Conservation (phyloP, 352 stramenopile species). For the Achlya hypogyna region DNA sequence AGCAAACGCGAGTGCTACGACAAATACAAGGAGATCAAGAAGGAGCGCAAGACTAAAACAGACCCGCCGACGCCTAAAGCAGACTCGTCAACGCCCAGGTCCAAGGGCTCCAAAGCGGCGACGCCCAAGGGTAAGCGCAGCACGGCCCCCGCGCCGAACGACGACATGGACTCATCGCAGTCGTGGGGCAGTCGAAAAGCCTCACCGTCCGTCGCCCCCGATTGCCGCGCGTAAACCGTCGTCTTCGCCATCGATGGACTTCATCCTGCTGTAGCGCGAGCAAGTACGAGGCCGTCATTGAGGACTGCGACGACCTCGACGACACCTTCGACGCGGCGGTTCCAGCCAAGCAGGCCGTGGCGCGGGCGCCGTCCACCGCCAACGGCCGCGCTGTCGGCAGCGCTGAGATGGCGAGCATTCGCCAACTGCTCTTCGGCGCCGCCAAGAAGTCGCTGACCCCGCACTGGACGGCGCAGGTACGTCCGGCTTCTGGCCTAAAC, state of each 20-base stretch:
- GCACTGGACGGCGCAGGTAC: conserved; percentile 63
- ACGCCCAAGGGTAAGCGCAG: neutral
- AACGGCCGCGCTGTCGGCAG: conserved; percentile 23
- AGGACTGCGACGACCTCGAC: conserved; percentile 46
- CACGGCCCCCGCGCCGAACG: neutral
- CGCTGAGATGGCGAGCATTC: conserved; percentile 41
- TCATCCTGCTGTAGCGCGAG: neutral
- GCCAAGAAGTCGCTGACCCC: conserved; percentile 47
- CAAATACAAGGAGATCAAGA: conserved; percentile 79
- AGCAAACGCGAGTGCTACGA: conserved; percentile 77
- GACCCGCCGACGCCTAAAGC: neutral
- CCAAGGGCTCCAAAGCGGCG: neutral
- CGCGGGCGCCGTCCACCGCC: neutral
- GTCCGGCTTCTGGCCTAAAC: too few relatives aligned
- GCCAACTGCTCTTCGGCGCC: conserved; percentile 46
- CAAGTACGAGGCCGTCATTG: conserved; percentile 23
- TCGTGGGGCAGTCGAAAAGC: neutral
- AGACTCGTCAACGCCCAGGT: neutral
- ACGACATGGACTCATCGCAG: conserved; percentile 28
- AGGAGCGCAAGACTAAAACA: conserved; percentile 33
- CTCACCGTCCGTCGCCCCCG: neutral
- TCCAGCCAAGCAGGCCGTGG: neutral
- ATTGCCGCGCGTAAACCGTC: neutral
- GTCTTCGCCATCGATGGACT: too few relatives aligned
- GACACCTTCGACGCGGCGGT: conserved; percentile 21